These are phyloP conservation scores for Botrytis fabae DNA, from an alignment of 2,329 filamentous ascomycete species.

Conservation along the genomic window DNA sequence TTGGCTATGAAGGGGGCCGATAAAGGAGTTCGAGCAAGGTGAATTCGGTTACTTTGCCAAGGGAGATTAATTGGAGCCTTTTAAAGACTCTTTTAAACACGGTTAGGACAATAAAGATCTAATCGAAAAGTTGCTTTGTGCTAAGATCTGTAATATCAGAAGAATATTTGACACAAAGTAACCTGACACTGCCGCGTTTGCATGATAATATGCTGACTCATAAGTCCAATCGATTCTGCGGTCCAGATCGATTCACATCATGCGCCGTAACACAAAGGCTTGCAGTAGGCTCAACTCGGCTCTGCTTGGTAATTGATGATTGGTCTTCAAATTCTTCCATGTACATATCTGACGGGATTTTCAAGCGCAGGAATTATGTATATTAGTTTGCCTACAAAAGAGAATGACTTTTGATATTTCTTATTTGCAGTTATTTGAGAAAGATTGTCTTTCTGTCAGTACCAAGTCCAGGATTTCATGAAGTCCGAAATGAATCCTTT, in stretches of 20 bases:
- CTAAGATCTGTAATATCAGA: too few relatives aligned
- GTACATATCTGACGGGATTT: background rate
- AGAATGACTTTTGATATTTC: background rate
- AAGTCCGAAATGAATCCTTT: background rate
- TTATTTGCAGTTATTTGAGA: background rate
- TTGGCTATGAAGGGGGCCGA: background rate
- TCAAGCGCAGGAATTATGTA: background rate
- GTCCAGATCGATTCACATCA: background rate
- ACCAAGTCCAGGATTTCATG: too few relatives aligned
- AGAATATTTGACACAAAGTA: background rate
- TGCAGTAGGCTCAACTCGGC: slow-evolving; percentile 7
- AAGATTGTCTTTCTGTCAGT: background rate
- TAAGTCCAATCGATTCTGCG: background rate
- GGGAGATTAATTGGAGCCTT: fast-evolving
- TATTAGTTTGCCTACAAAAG: too few relatives aligned
- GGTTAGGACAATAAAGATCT: background rate
- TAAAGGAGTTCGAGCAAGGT: too few relatives aligned
- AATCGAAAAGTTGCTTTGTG: too few relatives aligned
- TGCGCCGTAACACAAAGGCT: background rate
- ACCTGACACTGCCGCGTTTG: background rate
- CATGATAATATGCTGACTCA: background rate
- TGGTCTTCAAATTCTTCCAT: background rate
- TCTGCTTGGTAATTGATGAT: background rate
- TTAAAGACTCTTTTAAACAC: background rate
- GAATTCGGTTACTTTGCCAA: fast-evolving